These are phyloP conservation scores for Rozella allomycis DNA, from an alignment of 371 early-diverging fungal species.

Conservation along the genomic window DNA sequence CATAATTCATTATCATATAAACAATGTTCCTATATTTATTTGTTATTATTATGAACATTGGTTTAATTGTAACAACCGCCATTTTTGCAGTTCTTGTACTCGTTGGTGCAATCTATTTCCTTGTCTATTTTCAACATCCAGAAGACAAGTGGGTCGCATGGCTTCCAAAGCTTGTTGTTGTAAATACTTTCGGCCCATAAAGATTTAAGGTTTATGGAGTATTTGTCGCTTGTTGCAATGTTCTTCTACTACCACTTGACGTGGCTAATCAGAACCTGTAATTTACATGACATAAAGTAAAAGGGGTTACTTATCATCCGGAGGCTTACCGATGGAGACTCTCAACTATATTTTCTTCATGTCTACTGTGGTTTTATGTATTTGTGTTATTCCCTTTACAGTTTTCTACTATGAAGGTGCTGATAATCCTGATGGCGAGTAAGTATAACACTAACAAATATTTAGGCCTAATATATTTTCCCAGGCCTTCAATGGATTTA, in stretches of 20 bases:
- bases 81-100: conserved; percentile 23
- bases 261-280: conserved; percentile 27
- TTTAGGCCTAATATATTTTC: not conserved
- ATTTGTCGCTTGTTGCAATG: conserved; percentile 20
- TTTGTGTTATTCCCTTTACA: conserved; percentile 25
- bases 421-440: conserved; percentile 14
- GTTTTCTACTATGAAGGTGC: conserved; percentile 33
- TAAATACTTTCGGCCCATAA: conserved; percentile 4
- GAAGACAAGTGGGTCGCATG: conserved; percentile 37
- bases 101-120: conserved; percentile 23
- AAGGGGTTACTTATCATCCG: too few relatives aligned
- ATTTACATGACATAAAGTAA: too few relatives aligned
- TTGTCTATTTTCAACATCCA: conserved; percentile 35
- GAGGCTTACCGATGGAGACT: conserved; percentile 18
- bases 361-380: conserved; percentile 11
- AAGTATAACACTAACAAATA: not conserved
- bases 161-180: conserved; percentile 33
- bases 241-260: conserved; percentile 31
- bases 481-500: conserved; percentile 22
- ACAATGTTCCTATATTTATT: too few relatives aligned
- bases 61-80: conserved; percentile 17
- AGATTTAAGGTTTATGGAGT: conserved; percentile 14
- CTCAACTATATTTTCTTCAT: conserved; percentile 20
- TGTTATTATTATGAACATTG: conserved; percentile 9
- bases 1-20: not conserved